phyloP scores from a whole-genome alignment of 345 rosid genomes.

The Citropsis articulata region DNA sequence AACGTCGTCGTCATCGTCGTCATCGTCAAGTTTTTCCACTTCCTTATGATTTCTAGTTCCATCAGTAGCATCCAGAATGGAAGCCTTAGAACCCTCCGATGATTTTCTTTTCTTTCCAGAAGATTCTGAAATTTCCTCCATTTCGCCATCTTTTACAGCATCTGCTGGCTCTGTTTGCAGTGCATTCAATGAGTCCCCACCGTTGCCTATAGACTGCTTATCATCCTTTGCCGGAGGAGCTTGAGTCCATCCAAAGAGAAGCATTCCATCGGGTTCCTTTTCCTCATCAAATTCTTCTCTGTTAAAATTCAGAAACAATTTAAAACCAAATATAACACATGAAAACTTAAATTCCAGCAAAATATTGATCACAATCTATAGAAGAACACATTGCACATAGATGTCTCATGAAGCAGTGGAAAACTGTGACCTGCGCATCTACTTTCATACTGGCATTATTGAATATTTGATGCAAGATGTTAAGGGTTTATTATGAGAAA shows the following conservation, averaged over 20 bases:
- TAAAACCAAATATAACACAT: conserved; percentile 6
- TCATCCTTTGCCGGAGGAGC: conserved; percentile 40
- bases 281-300: conserved; percentile 95
- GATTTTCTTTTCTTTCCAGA: conserved; percentile 62
- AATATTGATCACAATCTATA: neutral
- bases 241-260: conserved; percentile 85
- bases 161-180: conserved; percentile 22
- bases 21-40: conserved; percentile 49
- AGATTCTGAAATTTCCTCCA: conserved; percentile 34
- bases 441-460: neutral
- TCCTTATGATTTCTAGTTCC: conserved; percentile 34
- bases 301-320: conserved; percentile 9
- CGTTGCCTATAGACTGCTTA: conserved; percentile 42
- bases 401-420: neutral
- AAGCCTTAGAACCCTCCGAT: conserved; percentile 21
- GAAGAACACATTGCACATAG: neutral
- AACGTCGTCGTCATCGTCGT: conserved; percentile 53
- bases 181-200: conserved; percentile 50
- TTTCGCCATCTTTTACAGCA: conserved; percentile 19
- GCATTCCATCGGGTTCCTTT: conserved; percentile 96
- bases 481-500: neutral
- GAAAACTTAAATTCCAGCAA: neutral
- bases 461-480: neutral
- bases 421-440: neutral
- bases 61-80: conserved; percentile 16